phyloP scores from a whole-genome alignment of 108 stramenopile species.

The Cyclotella baltica region DNA sequence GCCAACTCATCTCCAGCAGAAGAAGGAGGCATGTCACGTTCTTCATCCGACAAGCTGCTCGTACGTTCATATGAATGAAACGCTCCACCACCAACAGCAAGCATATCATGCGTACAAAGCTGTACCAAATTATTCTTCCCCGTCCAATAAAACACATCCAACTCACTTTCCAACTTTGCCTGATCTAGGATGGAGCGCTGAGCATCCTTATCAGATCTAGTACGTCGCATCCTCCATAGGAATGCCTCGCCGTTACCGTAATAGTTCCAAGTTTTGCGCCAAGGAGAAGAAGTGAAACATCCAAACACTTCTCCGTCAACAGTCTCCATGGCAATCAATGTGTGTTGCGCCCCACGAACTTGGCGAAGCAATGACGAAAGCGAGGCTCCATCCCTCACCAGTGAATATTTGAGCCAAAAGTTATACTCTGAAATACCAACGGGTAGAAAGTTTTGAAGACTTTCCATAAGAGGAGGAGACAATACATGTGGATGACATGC shows the following conservation, averaged over 20 bases:
- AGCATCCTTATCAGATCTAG: slow-evolving; percentile 58
- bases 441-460: slow-evolving; percentile 69
- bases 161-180: slow-evolving; percentile 73
- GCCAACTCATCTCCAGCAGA: not conserved
- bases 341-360: slow-evolving; percentile 63
- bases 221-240: slow-evolving; percentile 77
- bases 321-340: slow-evolving; percentile 82
- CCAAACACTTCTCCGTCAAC: slow-evolving; percentile 86
- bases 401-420: slow-evolving; percentile 81
- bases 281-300: slow-evolving; percentile 64
- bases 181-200: slow-evolving; percentile 71
- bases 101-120: slow-evolving; percentile 64
- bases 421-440: slow-evolving; percentile 52
- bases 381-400: slow-evolving; percentile 81
- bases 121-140: slow-evolving; percentile 66
- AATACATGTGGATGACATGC: slow-evolving; percentile 72
- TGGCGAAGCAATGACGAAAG: slow-evolving; percentile 65
- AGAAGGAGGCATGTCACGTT: slow-evolving; percentile 39
- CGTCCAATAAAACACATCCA: slow-evolving; percentile 76
- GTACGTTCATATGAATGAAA: slow-evolving; percentile 20
- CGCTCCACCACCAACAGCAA: slow-evolving; percentile 72
- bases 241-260: slow-evolving; percentile 77
- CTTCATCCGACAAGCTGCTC: slow-evolving; percentile 32
- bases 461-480: slow-evolving; percentile 80
- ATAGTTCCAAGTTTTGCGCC: slow-evolving; percentile 68